Conservation (phyloP, 805 yeast species). For the Candida pseudoglaebosa region DNA sequence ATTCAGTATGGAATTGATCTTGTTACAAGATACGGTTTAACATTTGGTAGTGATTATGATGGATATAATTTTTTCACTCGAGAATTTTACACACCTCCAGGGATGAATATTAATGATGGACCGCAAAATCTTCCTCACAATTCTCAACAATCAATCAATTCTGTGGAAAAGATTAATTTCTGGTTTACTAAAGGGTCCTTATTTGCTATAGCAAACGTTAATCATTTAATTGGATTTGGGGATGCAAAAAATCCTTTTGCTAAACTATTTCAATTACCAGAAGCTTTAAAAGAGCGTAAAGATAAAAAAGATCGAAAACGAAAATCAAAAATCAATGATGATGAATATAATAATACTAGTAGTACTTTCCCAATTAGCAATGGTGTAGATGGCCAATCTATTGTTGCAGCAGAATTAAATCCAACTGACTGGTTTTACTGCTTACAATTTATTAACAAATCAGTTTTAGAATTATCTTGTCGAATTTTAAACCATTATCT, state of each 20-base stretch:
- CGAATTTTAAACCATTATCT: conserved; percentile 63
- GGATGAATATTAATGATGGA: conserved; percentile 25
- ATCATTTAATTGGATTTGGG: conserved; percentile 75
- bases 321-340: conserved; percentile 28
- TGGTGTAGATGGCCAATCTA: conserved; percentile 29
- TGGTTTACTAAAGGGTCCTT: conserved; percentile 76
- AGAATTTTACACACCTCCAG: conserved; percentile 32
- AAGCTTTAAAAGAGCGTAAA: conserved; percentile 64
- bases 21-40: conserved; percentile 60
- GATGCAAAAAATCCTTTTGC: conserved; percentile 75
- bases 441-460: conserved; percentile 53
- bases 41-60: conserved; percentile 64
- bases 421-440: conserved; percentile 53
- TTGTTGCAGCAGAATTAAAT: conserved; percentile 32
- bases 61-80: conserved; percentile 59
- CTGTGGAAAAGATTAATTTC: conserved; percentile 52
- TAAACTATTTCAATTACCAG: conserved; percentile 65
- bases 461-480: conserved; percentile 65
- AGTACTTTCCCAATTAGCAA: conserved; percentile 6
- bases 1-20: conserved; percentile 54
- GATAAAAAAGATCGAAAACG: conserved; percentile 68
- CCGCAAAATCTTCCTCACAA: conserved; percentile 16
- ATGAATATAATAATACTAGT: conserved; percentile 16
- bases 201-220: conserved; percentile 72
- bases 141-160: conserved; percentile 19